phyloP scores from a whole-genome alignment of 208 protist genomes.

The Crithidia brevicula region DNA sequence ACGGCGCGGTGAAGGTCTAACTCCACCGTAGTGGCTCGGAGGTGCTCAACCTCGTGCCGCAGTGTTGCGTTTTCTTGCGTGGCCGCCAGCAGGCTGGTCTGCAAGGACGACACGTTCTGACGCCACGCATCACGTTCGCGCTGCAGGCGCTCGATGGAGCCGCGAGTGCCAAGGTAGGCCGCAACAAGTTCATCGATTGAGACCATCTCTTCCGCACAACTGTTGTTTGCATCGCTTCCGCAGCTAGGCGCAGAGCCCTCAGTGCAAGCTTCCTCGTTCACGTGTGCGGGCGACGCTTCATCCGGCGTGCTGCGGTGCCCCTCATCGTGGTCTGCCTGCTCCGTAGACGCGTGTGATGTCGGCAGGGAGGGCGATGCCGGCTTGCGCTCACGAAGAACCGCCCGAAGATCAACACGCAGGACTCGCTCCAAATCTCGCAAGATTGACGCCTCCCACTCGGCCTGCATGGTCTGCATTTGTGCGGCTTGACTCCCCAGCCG shows the following conservation, averaged over 20 bases:
- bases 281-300: background rate
- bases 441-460: slow-evolving; percentile 13
- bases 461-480: slow-evolving; percentile 17
- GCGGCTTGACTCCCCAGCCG: slow-evolving; percentile 14
- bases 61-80: slow-evolving; percentile 52
- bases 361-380: background rate
- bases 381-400: background rate
- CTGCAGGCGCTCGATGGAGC: slow-evolving; percentile 37
- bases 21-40: slow-evolving; percentile 48
- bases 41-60: slow-evolving; percentile 38
- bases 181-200: slow-evolving; percentile 33
- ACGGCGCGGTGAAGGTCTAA: slow-evolving; percentile 33
- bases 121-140: slow-evolving; percentile 42
- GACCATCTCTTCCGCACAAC: background rate
- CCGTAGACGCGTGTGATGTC: too few species aligned
- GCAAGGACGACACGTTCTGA: slow-evolving; percentile 25
- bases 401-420: slow-evolving; percentile 26
- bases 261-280: background rate
- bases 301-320: background rate
- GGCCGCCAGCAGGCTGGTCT: slow-evolving; percentile 32
- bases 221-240: background rate
- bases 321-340: too few species aligned
- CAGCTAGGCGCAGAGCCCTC: too few species aligned
- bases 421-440: slow-evolving; percentile 25
- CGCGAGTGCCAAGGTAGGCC: slow-evolving; percentile 24